Evolutionary conservation across 2,329 filamentous ascomycete genomes (phyloP).

Genomic region (Cladosporium oxysporum): DNA sequence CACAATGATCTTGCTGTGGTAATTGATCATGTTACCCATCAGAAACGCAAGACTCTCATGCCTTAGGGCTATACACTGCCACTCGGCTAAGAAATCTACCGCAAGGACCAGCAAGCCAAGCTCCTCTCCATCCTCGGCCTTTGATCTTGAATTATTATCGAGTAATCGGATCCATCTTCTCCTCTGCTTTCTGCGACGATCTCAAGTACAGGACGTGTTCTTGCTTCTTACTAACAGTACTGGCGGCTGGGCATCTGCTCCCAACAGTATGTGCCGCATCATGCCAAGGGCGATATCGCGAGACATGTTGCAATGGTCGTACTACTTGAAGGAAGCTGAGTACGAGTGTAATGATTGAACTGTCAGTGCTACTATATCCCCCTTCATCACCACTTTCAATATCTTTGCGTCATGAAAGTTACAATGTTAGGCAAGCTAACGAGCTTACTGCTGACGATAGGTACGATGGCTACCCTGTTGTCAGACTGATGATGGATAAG

Average conservation of each 20-base stretch:
- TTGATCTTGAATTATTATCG: constrained; percentile 18
- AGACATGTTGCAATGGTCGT: background rate
- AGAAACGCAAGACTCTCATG: background rate
- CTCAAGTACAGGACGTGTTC: background rate
- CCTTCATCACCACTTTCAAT: background rate
- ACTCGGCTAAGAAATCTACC: background rate
- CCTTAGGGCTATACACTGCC: background rate
- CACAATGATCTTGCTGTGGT: background rate
- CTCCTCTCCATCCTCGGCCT: background rate
- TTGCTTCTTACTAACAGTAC: background rate
- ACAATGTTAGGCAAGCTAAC: constrained; percentile 1
- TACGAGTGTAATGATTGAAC: background rate
- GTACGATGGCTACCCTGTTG: background rate
- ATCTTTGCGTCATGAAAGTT: background rate
- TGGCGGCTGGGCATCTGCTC: constrained; percentile 14
- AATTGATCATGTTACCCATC: background rate
- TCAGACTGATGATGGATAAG: background rate
- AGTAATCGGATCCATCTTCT: constrained; percentile 20
- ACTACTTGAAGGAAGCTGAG: background rate
- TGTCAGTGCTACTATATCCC: no score
- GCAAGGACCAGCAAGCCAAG: constrained; percentile 15
- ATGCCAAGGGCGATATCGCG: constrained; percentile 21
- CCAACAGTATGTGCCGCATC: background rate
- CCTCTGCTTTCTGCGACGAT: constrained; percentile 9
- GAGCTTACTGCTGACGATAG: background rate